Evolutionary conservation across 129 eudicot genomes (phyloP), one percentile per base, ranked within the genome.

Genomic region (Arctium minus): DNA sequence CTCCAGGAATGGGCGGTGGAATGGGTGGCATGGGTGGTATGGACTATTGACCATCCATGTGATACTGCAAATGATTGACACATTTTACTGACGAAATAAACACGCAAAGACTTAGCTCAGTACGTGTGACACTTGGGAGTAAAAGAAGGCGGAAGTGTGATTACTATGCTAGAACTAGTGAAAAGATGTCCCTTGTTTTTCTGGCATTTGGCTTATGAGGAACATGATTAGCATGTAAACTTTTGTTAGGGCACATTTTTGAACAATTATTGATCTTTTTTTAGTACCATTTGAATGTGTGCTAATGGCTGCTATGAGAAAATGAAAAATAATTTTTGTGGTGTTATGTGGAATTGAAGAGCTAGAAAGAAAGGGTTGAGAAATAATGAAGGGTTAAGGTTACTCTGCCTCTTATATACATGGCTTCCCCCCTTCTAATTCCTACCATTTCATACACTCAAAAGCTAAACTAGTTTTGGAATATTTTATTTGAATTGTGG

Each of bases 1-100:
- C 87, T 11, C 91, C 93, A 15, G 88, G 86, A 50, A 89, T 91
- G 96, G 92, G 92, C 13, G 94, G 94, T 6, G 97, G 76, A 5
- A 81, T 81, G 85, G 85, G 85, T 50, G 97, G 86, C 39, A 92
- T 93, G 85, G 85, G 85, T 50, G 97, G 86, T 35, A 92, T 93
- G 97, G 98, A 82, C 74, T 94, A 82, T 72, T 94, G 71, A 80
- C 2, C 80, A 1, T 0, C 44, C 33, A 1, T 11, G 74, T 81
- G 80, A 62, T 81, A 3, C 40, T 6, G 29, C 30, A 56, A 53
- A 65, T 4, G 65, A 82, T 69, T 76, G 77, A 69, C 73, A 70
- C 62, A 76, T 22, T 50, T 72, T 83, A 83, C 79, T 83, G 79
- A 77, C 82, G 6, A 72, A 71, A 71, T 77, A 83, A 70, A 38